Conservation (phyloP, 2,329 filamentous ascomycete genomes). For the Diplodia mutila region DNA sequence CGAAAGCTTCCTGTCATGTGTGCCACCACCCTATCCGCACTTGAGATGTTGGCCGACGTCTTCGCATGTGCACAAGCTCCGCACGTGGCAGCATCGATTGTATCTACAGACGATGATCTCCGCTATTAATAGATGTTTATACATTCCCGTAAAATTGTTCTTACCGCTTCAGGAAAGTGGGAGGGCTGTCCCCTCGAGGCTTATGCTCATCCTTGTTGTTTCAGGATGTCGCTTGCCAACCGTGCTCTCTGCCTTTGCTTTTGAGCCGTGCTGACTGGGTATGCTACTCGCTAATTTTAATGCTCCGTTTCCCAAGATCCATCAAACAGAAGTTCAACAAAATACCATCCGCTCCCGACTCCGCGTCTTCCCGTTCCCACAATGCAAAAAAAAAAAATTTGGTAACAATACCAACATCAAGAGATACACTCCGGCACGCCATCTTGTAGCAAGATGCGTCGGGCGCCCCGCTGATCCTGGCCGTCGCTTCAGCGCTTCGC, state of each 20-base stretch:
- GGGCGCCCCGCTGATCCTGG: neutral
- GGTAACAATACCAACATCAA: neutral
- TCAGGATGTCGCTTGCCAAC: neutral
- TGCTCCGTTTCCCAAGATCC: neutral
- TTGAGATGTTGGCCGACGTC: neutral
- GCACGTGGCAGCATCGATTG: neutral
- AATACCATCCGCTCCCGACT: neutral
- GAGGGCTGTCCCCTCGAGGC: neutral
- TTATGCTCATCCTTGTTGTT: constrained; percentile 1
- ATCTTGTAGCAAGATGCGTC: neutral
- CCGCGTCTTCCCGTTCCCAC: neutral
- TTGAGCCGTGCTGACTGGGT: neutral
- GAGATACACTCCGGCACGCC: neutral
- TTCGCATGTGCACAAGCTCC: neutral
- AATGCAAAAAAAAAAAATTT: neutral
- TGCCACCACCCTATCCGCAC: neutral
- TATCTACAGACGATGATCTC: neutral
- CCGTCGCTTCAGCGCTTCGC: neutral
- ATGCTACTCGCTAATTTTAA: neutral
- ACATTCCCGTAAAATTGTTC: neutral
- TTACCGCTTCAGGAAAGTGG: constrained; percentile 10
- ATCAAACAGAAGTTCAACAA: neutral
- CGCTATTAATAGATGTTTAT: neutral
- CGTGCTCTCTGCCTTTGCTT: neutral
- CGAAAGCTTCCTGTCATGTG: neutral